A percentile compares a stretch with the other conserved stretches of the same genome.
phyloP scores from a whole-genome alignment of 2,329 filamentous ascomycete genomes.

The Phyllosticta citrichinensis region DNA sequence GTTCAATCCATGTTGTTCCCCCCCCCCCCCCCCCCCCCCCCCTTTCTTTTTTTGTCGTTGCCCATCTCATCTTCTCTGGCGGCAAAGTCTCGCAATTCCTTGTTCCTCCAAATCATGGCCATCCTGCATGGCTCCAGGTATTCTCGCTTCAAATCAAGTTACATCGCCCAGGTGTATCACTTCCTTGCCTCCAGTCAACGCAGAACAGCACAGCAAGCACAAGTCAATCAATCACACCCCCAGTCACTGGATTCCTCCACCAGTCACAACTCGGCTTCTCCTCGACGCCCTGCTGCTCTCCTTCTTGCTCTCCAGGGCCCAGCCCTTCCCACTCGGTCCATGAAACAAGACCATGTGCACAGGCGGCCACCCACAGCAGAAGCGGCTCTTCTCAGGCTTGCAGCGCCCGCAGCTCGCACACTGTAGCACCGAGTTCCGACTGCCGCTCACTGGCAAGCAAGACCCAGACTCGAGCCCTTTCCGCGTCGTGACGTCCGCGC shows the following conservation, averaged over 20 bases:
- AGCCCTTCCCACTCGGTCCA: not conserved
- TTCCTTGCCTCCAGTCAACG: too few species aligned
- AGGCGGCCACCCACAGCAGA: slow-evolving; percentile 4
- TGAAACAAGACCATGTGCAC: slow-evolving; percentile 1
- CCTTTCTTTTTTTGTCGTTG: not conserved
- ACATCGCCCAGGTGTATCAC: too few species aligned
- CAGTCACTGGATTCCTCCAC: too few species aligned
- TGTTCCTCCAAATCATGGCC: too few species aligned
- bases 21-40: too few species aligned
- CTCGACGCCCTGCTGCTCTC: not conserved
- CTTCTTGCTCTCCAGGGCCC: not conserved
- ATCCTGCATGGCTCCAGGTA: too few species aligned
- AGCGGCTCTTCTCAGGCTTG: not conserved
- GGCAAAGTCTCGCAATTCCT: too few species aligned
- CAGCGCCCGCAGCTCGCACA: slow-evolving; percentile 3
- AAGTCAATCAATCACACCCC: too few species aligned
- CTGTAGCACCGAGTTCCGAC: not conserved
- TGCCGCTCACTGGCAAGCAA: not conserved
- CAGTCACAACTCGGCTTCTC: not conserved
- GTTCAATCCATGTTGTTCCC: not conserved
- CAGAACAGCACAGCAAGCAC: too few species aligned
- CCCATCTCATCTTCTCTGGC: not conserved
- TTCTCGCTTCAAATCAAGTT: too few species aligned
- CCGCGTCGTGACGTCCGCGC: not conserved
- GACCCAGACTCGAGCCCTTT: not conserved